Base-by-base conservation (phyloP, 176 grass and related monocot genomes). In the Oryza brachyantha region DNA sequence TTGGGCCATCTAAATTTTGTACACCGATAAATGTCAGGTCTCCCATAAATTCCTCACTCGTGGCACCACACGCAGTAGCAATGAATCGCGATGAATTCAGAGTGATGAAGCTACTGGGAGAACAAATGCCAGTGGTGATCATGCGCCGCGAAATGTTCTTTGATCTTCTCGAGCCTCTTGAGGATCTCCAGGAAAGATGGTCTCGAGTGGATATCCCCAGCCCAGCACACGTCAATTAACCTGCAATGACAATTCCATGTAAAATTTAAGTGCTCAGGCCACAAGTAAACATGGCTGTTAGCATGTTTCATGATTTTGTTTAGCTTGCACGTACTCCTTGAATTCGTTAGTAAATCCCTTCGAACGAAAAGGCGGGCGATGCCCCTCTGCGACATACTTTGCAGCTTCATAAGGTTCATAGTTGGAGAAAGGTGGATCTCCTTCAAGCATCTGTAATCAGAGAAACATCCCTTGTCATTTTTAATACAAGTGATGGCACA, bases 101-200 rank as follows among this genome's bases (percentile, higher is more conserved):
- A n/a, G n/a, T n/a, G n/a, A n/a, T n/a, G n/a, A 24, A 78, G 43
- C 61, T 84, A 91, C 68, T 86, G 84, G 37, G 76, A 78, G 76
- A 99, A 99, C 55, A 99, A 89, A 83, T 87, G 88, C 96, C 96
- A 99, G 62, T 89, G 87, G 80, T 86, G 86, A 70, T 99, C 96
- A 1, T 89, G 72, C 25, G 84, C 41, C 29, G 67, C 45, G 57
- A 93, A 48, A 41, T 21, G 79, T 16, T 99, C 92, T 88, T 96
- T 99, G 65, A 93, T 89, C 77, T 81, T 93, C 73, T 99, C 96
- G 12, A 99, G 92, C 79, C 48, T 91, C 82, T 93, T 99, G 66
- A 99, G 92, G 48, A 99, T 99, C 62, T 96, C 96, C 35, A 99
- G 73, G 85, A 99, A 99, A 62, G 96, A 96, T 45, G 96, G 96